phyloP scores from a whole-genome alignment of 371 early-diverging fungal species.

The Choanephora cucurbitarum region DNA sequence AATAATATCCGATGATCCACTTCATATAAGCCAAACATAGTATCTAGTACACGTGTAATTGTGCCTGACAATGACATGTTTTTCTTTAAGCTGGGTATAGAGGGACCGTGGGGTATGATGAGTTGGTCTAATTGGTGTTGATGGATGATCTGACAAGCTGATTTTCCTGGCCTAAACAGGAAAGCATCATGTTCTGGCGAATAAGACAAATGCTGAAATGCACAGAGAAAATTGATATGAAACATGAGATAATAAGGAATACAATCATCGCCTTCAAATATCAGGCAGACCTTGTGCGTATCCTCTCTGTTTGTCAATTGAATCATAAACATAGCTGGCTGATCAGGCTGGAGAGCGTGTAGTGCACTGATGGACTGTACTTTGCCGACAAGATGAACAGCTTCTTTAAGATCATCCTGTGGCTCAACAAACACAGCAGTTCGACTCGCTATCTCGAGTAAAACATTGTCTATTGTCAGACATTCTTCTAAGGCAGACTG shows the following conservation, averaged over 20 bases:
- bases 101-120: not conserved
- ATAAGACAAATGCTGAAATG: constrained; percentile 7
- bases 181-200: not conserved
- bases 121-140: not conserved
- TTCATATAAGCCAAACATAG: constrained; percentile 36
- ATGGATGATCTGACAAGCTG: constrained; percentile 5
- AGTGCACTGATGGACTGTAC: constrained; percentile 2
- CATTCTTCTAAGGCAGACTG: constrained; percentile 2
- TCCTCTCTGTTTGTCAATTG: constrained; percentile 5
- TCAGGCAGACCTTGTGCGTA: not conserved
- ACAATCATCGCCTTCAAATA: constrained; percentile 20
- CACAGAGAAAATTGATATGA: constrained; percentile 6
- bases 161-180: not conserved
- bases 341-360: not conserved
- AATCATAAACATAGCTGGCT: constrained; percentile 12
- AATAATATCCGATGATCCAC: constrained; percentile 19
- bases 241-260: constrained; percentile 16
- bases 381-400: constrained; percentile 5
- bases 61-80: constrained; percentile 5
- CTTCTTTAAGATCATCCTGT: too few species aligned
- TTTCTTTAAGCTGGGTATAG: not conserved
- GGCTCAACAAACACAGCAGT: not conserved
- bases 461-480: not conserved
- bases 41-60: constrained; percentile 36
- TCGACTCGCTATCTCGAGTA: not conserved